Evolutionary conservation across 2,329 filamentous ascomycete species (phyloP).

Genomic region (Ceratocystis cacaofunesta): DNA sequence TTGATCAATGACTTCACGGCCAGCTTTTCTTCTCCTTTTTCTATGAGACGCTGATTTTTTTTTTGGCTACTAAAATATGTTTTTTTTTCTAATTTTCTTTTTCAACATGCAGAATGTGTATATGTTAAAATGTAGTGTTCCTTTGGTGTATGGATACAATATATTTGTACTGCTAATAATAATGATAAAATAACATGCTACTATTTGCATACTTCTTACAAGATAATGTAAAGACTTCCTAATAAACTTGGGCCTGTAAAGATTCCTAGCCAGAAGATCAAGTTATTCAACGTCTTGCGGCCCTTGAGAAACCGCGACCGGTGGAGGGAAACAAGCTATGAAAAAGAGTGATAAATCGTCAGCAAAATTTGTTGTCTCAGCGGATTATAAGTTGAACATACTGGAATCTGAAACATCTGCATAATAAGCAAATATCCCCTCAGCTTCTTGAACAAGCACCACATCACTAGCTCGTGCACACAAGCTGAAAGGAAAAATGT

Average conservation of each 20-base stretch:
- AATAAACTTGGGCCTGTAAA: slow-evolving; percentile 58
- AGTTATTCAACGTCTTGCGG: slow-evolving; percentile 50
- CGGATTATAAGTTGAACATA: slow-evolving; percentile 21
- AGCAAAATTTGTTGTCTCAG: background rate
- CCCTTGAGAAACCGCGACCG: slow-evolving; percentile 51
- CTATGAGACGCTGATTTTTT: background rate
- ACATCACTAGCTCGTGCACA: slow-evolving; percentile 66
- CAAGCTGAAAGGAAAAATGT: slow-evolving; percentile 60
- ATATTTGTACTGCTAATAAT: background rate
- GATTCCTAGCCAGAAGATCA: slow-evolving; percentile 67
- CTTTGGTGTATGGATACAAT: background rate
- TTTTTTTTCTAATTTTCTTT: background rate
- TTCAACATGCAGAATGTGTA: background rate
- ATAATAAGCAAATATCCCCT: slow-evolving; percentile 57
- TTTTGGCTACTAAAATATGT: background rate
- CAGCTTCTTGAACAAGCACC: slow-evolving; percentile 64
- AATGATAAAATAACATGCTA: background rate
- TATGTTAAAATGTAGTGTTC: background rate
- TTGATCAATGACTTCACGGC: slow-evolving; percentile 11
- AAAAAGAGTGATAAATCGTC: background rate
- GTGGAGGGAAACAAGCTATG: slow-evolving; percentile 46
- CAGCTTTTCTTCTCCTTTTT: slow-evolving; percentile 1
- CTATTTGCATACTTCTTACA: slow-evolving; percentile 24
- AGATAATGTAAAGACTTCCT: slow-evolving; percentile 44
- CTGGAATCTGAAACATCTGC: slow-evolving; percentile 60